Evolutionary conservation across 805 yeast species (phyloP).

Genomic region (Danielia oregonensis): DNA sequence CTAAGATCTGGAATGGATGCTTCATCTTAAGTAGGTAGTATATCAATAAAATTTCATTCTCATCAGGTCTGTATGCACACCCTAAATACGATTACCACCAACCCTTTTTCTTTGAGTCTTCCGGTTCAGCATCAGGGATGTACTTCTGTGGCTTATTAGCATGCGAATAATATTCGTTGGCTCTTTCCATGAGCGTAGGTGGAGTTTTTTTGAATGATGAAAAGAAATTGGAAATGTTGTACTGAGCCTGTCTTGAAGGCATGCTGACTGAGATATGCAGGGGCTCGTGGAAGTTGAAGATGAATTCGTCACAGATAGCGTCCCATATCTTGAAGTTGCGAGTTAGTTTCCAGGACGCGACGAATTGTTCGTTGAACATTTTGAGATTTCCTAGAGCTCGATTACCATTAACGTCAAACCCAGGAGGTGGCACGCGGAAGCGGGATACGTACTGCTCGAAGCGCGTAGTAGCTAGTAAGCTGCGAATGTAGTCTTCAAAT

Average conservation of each 20-base stretch:
- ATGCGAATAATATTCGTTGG: constrained; percentile 12
- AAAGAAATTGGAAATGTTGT: constrained; percentile 13
- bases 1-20: constrained; percentile 66
- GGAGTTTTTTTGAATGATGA: constrained; percentile 13
- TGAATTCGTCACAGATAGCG: constrained; percentile 38
- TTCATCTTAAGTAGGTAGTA: constrained; percentile 36
- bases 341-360: constrained; percentile 31
- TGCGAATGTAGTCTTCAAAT: constrained; percentile 86
- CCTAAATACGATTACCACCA: constrained; percentile 12
- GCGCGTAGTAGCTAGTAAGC: constrained; percentile 69
- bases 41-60: not conserved
- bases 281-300: constrained; percentile 42
- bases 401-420: constrained; percentile 22
- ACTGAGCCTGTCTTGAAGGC: constrained; percentile 7
- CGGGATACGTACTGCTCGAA: constrained; percentile 53
- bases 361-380: constrained; percentile 30
- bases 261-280: constrained; percentile 30
- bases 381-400: constrained; percentile 24
- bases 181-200: constrained; percentile 8
- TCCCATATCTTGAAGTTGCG: constrained; percentile 40
- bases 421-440: constrained; percentile 39
- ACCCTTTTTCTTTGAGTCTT: constrained; percentile 2
- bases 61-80: constrained; percentile 7
- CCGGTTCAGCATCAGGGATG: constrained; percentile 4
- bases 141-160: constrained; percentile 17